Percentiles rank a stretch among this genome's conserved stretches.
Conservation (phyloP, 495 filamentous ascomycete species). For the Sporormia fimetaria region DNA sequence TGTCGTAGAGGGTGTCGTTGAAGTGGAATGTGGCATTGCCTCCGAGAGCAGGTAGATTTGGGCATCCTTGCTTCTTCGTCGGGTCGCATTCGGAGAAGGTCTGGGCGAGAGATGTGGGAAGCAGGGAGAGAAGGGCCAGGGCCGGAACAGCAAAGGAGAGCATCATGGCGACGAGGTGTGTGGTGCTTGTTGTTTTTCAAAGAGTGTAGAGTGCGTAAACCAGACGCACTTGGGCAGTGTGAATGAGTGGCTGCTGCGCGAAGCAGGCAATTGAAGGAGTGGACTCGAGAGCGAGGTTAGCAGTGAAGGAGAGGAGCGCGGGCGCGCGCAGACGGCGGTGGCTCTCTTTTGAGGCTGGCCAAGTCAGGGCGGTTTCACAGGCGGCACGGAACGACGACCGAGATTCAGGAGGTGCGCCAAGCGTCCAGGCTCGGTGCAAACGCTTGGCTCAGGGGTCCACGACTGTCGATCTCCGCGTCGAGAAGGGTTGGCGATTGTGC, state of each 20-base stretch:
- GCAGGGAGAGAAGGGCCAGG: slow-evolving; percentile 13
- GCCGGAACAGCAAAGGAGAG: slow-evolving; percentile 6
- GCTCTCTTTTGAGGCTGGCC: slow-evolving; percentile 10
- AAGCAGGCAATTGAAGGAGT: slow-evolving; percentile 11
- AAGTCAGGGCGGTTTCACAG: slow-evolving; percentile 1
- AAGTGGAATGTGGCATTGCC: slow-evolving; percentile 25
- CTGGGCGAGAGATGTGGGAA: slow-evolving; percentile 23
- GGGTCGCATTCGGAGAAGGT: slow-evolving; percentile 27
- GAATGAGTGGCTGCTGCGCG: slow-evolving; percentile 20
- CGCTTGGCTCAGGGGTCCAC: no score
- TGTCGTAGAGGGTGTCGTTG: slow-evolving; percentile 12
- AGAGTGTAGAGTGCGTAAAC: slow-evolving; percentile 21
- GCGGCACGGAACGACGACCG: neutral
- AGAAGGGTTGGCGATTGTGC: no score
- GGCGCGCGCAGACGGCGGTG: slow-evolving; percentile 2
- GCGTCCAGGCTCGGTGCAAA: no score
- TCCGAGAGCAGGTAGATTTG: slow-evolving; percentile 21
- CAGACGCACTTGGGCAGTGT: slow-evolving; percentile 11
- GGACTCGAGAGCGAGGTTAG: slow-evolving; percentile 14
- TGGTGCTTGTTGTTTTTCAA: slow-evolving; percentile 7
- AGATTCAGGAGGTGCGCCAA: slow-evolving; percentile 21
- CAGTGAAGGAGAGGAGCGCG: slow-evolving; percentile 1
- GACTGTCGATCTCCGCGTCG: no score
- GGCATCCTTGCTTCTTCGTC: slow-evolving; percentile 22
- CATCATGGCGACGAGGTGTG: slow-evolving; percentile 12